phyloP scores from a whole-genome alignment of 768 basidiomycete genomes.

The Suillus paluster region DNA sequence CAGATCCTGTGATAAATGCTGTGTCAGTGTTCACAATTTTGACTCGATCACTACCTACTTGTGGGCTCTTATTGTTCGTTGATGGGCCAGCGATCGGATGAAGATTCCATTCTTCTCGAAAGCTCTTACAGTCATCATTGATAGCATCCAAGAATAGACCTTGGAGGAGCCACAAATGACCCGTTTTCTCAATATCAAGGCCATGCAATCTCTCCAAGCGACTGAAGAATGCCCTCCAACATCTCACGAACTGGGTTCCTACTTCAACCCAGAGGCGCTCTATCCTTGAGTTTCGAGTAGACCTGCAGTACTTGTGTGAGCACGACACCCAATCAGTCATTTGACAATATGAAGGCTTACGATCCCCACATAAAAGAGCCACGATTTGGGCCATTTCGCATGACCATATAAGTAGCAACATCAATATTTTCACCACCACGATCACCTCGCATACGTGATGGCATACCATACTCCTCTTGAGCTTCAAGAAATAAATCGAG shows the following conservation, averaged over 20 bases:
- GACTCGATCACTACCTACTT: no score
- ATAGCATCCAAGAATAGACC: slow-evolving; percentile 42
- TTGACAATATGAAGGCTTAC: slow-evolving; percentile 15
- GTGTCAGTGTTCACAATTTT: no score
- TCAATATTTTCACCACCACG: slow-evolving; percentile 34
- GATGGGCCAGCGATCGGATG: slow-evolving; percentile 37
- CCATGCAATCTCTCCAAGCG: slow-evolving; percentile 39
- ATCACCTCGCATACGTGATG: slow-evolving; percentile 32
- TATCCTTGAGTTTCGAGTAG: slow-evolving; percentile 46
- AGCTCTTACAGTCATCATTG: slow-evolving; percentile 40
- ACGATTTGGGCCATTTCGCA: slow-evolving; percentile 23
- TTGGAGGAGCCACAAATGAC: slow-evolving; percentile 51
- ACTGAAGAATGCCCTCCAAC: slow-evolving; percentile 48
- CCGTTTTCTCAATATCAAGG: slow-evolving; percentile 33
- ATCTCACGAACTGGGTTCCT: slow-evolving; percentile 40
- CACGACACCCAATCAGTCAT: background rate
- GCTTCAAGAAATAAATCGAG: slow-evolving; percentile 26
- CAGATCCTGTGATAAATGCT: slow-evolving; percentile 19
- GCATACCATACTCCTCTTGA: slow-evolving; percentile 16
- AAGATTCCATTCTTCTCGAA: slow-evolving; percentile 44
- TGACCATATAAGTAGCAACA: slow-evolving; percentile 33
- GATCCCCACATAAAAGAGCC: slow-evolving; percentile 34
- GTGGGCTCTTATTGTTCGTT: slow-evolving; percentile 28
- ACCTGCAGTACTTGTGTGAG: slow-evolving; percentile 21
- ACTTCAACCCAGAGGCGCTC: slow-evolving; percentile 51